Conservation (phyloP, 805 yeast genomes). For the Brettanomyces bruxellensis region DNA sequence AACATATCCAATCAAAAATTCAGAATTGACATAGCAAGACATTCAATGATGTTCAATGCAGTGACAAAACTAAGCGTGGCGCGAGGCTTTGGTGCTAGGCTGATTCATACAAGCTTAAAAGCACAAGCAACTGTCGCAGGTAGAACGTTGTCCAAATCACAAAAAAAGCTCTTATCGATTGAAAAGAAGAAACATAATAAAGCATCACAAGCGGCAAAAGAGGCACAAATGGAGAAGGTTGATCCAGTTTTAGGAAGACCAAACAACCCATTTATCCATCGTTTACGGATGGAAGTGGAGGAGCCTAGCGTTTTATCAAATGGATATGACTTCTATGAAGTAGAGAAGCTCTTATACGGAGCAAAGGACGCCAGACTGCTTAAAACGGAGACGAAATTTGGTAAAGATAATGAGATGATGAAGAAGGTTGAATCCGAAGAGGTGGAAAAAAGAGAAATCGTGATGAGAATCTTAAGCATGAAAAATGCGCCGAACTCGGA, state of each 20-base stretch:
- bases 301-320: conserved; percentile 59
- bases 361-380: conserved; percentile 56
- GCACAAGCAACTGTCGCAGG: neutral
- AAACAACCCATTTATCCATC: conserved; percentile 54
- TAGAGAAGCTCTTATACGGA: conserved; percentile 69
- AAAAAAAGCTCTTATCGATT: conserved; percentile 8
- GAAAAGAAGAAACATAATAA: conserved; percentile 23
- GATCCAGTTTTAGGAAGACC: conserved; percentile 83
- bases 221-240: conserved; percentile 28
- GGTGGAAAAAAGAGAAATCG: conserved; percentile 57
- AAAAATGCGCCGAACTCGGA: conserved; percentile 60
- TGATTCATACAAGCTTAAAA: neutral
- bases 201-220: conserved; percentile 11
- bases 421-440: conserved; percentile 24
- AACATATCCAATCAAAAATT: too few species aligned
- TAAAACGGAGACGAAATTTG: conserved; percentile 17
- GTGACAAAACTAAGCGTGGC: too few species aligned
- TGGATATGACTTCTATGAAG: conserved; percentile 52
- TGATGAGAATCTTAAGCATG: conserved; percentile 63
- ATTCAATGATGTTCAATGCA: too few species aligned
- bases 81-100: neutral
- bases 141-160: neutral
- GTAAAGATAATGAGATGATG: conserved; percentile 13
- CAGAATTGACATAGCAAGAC: too few species aligned
- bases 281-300: conserved; percentile 56